Evolutionary conservation across 257 asterid species (phyloP).

Genomic region (Nicotiana benthamiana): DNA sequence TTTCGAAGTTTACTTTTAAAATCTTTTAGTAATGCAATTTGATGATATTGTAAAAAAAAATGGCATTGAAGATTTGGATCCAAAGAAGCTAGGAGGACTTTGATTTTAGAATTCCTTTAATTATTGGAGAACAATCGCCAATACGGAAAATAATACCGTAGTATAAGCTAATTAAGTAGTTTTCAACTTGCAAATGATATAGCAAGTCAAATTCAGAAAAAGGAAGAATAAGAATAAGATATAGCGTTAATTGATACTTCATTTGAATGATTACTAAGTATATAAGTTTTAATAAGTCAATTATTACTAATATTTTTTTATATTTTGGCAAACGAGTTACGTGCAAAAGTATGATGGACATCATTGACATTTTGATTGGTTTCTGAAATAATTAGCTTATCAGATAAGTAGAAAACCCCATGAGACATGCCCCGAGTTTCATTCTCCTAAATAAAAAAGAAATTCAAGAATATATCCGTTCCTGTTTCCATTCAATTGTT

Average conservation of each 20-base stretch:
- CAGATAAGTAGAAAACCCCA: conserved; percentile 4
- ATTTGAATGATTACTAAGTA: neutral
- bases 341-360: neutral
- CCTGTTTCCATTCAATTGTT: neutral
- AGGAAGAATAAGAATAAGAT: neutral
- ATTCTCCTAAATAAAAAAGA: neutral
- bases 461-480: neutral
- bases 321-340: neutral
- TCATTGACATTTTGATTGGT: neutral
- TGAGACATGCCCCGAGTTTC: conserved; percentile 10
- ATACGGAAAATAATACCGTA: neutral
- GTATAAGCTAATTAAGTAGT: neutral
- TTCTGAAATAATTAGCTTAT: neutral
- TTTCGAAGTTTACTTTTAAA: neutral
- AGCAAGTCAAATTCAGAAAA: neutral
- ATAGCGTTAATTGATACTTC: neutral
- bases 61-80: neutral
- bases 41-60: too few relatives aligned
- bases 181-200: neutral
- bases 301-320: neutral
- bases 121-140: neutral
- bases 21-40: too few relatives aligned
- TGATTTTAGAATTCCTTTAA: neutral
- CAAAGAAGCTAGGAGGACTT: neutral
- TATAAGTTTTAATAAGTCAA: neutral